Base-by-base conservation (phyloP, 2,329 filamentous ascomycete species). In the Microsporum ferrugineum region DNA sequence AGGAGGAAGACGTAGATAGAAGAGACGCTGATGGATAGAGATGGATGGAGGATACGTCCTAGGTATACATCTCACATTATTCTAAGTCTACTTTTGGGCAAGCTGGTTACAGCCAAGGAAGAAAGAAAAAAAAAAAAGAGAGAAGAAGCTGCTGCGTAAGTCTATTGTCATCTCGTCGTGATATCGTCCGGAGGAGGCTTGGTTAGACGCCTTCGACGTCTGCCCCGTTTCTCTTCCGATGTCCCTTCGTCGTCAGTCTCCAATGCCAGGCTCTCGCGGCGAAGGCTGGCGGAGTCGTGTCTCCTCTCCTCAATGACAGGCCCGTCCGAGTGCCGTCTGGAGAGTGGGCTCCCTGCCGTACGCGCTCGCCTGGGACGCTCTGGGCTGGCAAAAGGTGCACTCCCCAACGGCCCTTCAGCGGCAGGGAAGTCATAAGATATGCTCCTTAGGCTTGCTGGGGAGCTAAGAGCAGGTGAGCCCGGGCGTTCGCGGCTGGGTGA, bases 351-450 rank as follows among this genome's bases (percentile, higher is more conserved):
- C 8, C 51, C 56, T 29, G 47, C 60, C 12, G 58, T 58, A 27
- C 57, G 59, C 1, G 59, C 58, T 58, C 63, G 60, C 10, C 68
- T 68, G 14, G 63, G 60, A 2, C 70, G 65, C n/a, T 73, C 67
- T 5, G 72, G 65, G 62, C 70, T 73, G 56, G 67, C 65, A 60
- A 72, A 38, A 51, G 33, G 58, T 27, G 33, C 10, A 12, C n/a
- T 67, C 3, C 70, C 72, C 10, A 75, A 64, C 49, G 74, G 72
- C 60, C 72, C 75, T 49, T 70, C 67, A 3, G 45, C 23, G 31
- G 47, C 3, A 29, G 49, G 45, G 23, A 60, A 60, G 2, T 53
- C 58, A 23, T 53, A 60, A 23, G 58, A 60, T 5, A 55, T n/a
- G 10, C 43, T 43, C 53, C 43, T 51, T 57, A 6, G 4, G 31